A percentile compares a stretch with the other conserved stretches of the same genome.
phyloP scores from a whole-genome alignment of 768 basidiomycete genomes.

The Suillus plorans region DNA sequence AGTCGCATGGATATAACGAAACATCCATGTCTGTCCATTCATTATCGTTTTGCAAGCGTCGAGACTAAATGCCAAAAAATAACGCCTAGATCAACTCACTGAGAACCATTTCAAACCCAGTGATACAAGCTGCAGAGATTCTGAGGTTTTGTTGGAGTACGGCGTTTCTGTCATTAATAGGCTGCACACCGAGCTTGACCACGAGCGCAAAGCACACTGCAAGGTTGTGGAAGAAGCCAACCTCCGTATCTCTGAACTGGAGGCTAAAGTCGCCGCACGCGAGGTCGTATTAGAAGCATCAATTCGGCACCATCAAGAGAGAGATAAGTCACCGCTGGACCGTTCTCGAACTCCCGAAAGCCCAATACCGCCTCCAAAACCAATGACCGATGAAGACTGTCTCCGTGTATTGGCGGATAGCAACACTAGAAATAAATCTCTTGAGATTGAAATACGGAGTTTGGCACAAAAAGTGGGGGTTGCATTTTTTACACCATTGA shows the following conservation, averaged over 20 bases:
- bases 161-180: slow-evolving; percentile 44
- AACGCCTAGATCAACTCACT: slow-evolving; percentile 19
- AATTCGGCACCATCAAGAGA: slow-evolving; percentile 10
- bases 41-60: slow-evolving; percentile 14
- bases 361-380: slow-evolving; percentile 15
- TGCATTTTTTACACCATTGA: neutral
- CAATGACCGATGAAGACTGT: slow-evolving; percentile 38
- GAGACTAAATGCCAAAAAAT: slow-evolving; percentile 3
- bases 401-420: slow-evolving; percentile 39
- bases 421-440: slow-evolving; percentile 38
- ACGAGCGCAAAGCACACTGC: slow-evolving; percentile 43
- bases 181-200: slow-evolving; percentile 42
- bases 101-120: neutral
- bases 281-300: slow-evolving; percentile 52
- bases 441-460: slow-evolving; percentile 45
- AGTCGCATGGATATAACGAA: slow-evolving; percentile 41
- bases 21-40: slow-evolving; percentile 40
- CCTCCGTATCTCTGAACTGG: slow-evolving; percentile 41
- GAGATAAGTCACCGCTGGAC: neutral
- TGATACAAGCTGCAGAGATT: slow-evolving; percentile 10
- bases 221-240: slow-evolving; percentile 41
- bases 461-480: slow-evolving; percentile 37
- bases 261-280: slow-evolving; percentile 55
- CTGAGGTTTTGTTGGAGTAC: slow-evolving; percentile 37
- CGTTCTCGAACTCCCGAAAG: slow-evolving; percentile 1